These are phyloP conservation scores for Mycena maculata DNA, from an alignment of 768 basidiomycete genomes.

Conservation along the genomic window DNA sequence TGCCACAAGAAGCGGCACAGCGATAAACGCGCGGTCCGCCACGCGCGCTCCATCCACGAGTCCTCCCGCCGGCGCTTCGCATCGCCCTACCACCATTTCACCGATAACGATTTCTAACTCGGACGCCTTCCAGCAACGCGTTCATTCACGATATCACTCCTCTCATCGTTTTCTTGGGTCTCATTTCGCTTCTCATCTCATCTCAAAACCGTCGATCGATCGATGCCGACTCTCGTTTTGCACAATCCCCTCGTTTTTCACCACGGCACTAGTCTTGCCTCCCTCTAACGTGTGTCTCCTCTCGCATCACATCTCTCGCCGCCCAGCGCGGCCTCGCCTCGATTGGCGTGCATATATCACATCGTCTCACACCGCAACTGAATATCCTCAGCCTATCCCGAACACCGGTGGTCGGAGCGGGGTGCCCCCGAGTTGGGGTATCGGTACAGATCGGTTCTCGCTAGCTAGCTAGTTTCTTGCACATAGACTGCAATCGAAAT, in stretches of 20 bases:
- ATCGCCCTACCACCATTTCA: conserved; percentile 14
- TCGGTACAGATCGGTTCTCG: conserved; percentile 7
- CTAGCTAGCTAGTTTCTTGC: conserved; percentile 25
- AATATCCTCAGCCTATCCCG: conserved; percentile 17
- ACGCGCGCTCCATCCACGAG: conserved; percentile 22
- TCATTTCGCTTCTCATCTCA: conserved; percentile 5
- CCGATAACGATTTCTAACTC: conserved; percentile 12
- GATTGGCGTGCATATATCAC: conserved; percentile 14
- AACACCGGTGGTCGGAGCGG: conserved; percentile 21
- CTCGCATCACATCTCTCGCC: conserved; percentile 12
- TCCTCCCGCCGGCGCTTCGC: conserved; percentile 22
- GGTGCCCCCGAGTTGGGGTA: conserved; percentile 27
- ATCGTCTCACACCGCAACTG: not conserved
- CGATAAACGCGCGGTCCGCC: conserved; percentile 10
- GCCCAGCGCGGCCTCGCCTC: conserved; percentile 31
- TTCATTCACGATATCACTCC: conserved; percentile 5
- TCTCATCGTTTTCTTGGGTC: not conserved
- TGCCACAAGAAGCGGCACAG: conserved; percentile 15
- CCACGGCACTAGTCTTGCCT: conserved; percentile 33
- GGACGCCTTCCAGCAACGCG: not conserved
- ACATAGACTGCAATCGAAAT: conserved; percentile 3
- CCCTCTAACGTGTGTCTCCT: conserved; percentile 13
- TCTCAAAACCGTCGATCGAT: conserved; percentile 18
- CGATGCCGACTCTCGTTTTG: conserved; percentile 21
- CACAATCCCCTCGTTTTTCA: conserved; percentile 22